Evolutionary conservation across 495 filamentous ascomycete species (phyloP).

Genomic region (Neurospora hispaniola): DNA sequence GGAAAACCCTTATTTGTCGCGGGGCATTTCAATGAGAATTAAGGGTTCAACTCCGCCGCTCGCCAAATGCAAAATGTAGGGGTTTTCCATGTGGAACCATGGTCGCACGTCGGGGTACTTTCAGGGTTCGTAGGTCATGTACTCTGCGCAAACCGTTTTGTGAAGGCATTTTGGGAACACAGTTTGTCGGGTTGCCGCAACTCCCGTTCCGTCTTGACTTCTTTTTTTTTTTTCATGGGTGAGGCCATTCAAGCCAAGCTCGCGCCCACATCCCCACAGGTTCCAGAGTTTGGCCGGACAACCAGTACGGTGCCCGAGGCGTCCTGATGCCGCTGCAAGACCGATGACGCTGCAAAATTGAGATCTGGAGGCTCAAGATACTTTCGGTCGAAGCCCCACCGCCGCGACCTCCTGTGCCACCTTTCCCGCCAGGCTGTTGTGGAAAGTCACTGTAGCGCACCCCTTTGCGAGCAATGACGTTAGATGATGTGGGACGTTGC

Average conservation of each 20-base stretch:
- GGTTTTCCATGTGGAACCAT: background rate
- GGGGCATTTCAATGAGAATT: background rate
- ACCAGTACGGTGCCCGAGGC: background rate
- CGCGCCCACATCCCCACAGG: background rate
- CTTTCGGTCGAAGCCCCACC: background rate
- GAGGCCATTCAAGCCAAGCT: background rate
- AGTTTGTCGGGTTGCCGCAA: background rate
- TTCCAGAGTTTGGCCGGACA: background rate
- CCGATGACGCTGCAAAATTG: slow-evolving; percentile 16
- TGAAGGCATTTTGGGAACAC: background rate
- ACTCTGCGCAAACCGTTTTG: background rate
- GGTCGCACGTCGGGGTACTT: background rate
- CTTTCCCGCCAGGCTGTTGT: background rate
- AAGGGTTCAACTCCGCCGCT: background rate
- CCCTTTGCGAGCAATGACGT: slow-evolving; percentile 10
- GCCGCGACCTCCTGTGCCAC: background rate
- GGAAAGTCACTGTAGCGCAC: background rate
- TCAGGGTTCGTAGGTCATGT: background rate
- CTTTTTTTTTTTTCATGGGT: background rate
- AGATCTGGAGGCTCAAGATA: slow-evolving; percentile 9
- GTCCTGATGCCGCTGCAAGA: background rate
- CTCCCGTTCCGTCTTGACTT: background rate
- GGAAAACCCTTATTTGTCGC: background rate
- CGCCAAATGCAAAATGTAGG: background rate
- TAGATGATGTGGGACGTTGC: background rate